Base-by-base conservation (phyloP, 257 asterid species). In the Paraleonurus japonicus region DNA sequence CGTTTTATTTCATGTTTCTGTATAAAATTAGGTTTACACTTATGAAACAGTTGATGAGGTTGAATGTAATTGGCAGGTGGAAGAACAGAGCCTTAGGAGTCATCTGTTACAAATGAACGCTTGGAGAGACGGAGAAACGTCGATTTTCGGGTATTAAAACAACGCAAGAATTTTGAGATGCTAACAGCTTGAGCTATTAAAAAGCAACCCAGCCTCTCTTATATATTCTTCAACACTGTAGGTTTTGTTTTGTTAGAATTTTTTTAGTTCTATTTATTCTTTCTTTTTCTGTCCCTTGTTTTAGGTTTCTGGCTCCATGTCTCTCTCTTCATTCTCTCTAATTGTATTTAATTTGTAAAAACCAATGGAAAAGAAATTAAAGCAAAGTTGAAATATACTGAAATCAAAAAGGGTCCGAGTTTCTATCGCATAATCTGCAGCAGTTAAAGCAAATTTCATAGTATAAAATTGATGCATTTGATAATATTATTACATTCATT, bases 51-150 rank as follows among this genome's bases (percentile, higher is more conserved):
- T 43, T 75, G 47, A 69, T 41, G 69, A 70, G 27, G 28, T 73
- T 62, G 76, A 63, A 63, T 45, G 16, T 64, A n/a, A 58, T 69
- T 64, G 73, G 75, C 90, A 87, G 93, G 87, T 78, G 64, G 82
- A 83, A 61, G 93, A 85, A 45, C 60, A 69, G 69, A 85, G 93
- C 83, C 81, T 85, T 7, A 69, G 85, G 82, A 76, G 84, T 10
- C 85, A 87, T 39, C 67, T 85, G 24, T 26, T 81, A 76, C 93
- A 87, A 81, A 26, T 54, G 77, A 83, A 78, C 74, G 71, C 69
- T 71, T 71, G 73, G 72, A 64, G 70, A 65, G 61, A 77, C n/a
- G 77, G 55, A 20, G 82, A 64, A 55, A 4, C 24, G 4, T 47
- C 78, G n/a, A 17, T 27, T 23, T 63, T 16, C 19, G 72, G 75